Evolutionary conservation across 2,329 filamentous ascomycete genomes (phyloP), one percentile per base, ranked within the genome.

Genomic region (Phyllosticta citrichinensis): DNA sequence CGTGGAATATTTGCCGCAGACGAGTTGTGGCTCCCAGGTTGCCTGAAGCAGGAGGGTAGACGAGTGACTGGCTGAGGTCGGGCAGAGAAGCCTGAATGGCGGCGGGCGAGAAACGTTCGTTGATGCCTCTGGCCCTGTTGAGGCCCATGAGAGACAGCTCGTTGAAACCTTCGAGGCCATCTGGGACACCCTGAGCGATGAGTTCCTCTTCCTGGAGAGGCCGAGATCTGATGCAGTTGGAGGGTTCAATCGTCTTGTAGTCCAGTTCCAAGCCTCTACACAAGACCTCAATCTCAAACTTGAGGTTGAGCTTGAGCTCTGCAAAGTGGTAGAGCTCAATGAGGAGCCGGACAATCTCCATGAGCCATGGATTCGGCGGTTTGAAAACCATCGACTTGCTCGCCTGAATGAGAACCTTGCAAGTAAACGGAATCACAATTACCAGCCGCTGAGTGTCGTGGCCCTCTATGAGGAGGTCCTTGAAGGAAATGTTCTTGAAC

Each of bases 211-310:
- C 85, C 55, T 88, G 87, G 19, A 86, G 79, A 27, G 75, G 82
- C 51, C 91, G 84, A 66, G 91, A 89, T 64, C 92, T 83, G 61
- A 99, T 94, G 69, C 92, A 87, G 22, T 88, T 86, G 0, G 92
- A 90, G 0, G 93, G 90, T 67, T 95, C 88, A 64, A 97, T 91
- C 62, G 83, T 87, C 76, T 95, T 96, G 74, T 96, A 88, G 64
- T 97, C 91, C n/a, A 97, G 80, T 60, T 87, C 87, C 17, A 99
- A 79, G 12, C 92, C 92, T 71, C 95, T 95, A 79, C 92, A 99
- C 24, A 99, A 81, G 25, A 99, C 92, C 74, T 99, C 94, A 62
- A 99, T 97, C 74, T 99, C 94, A 68, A 99, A 99, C 69, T 97
- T 99, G 57, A 96, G 86, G 67, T 97, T 97, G 47, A 99, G 83